Base-by-base conservation (phyloP, 495 filamentous ascomycete species). In the Cladorrhinum samala region DNA sequence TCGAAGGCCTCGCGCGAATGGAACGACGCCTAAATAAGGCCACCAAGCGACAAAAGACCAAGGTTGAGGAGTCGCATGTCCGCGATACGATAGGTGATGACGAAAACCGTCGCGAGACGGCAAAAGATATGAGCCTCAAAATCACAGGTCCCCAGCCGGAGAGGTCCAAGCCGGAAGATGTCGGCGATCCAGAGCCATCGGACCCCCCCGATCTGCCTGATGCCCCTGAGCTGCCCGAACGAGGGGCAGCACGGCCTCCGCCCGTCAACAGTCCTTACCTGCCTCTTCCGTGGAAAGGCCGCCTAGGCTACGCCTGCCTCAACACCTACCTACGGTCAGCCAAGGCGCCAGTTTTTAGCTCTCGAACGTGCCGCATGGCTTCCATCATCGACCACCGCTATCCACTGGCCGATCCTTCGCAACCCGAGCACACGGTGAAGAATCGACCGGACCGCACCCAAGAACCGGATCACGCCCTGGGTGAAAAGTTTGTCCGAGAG, bases 321-420 rank as follows among this genome's bases (percentile, higher is more conserved):
- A 92, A 92, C 66, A 97, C 91, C 0, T 96, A 98, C 67, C 81
- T 98, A 2, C 87, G 93, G 38, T 80, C 81, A 47, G 85, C 89
- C 0, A 92, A 86, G 55, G 88, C 89, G 14, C 83, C 92, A 0
- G 83, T 96, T 9, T 97, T 96, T 70, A 86, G 83, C 64, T 96
- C 93, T 2, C 80, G 92, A 20, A 96, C 91, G 1, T 96, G 90
- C 64, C 88, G 91, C 41, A 93, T 96, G 59, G 77, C 88, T 0
- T 94, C 89, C 3, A 96, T 96, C 37, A 67, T 96, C 5, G 90
- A 96, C 43, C 88, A 95, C 56, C 83, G 91, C 3, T 80, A 95
- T 67, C 89, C 91, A 2, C 78, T 95, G 3, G 70, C 71, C 53
- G 81, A 94, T 61, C 86, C 87, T 2, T 77, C 80, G 0, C 80